These are phyloP conservation scores for Coemansia brasiliensis DNA, from an alignment of 192 early-diverging fungal genomes.

Conservation along the genomic window DNA sequence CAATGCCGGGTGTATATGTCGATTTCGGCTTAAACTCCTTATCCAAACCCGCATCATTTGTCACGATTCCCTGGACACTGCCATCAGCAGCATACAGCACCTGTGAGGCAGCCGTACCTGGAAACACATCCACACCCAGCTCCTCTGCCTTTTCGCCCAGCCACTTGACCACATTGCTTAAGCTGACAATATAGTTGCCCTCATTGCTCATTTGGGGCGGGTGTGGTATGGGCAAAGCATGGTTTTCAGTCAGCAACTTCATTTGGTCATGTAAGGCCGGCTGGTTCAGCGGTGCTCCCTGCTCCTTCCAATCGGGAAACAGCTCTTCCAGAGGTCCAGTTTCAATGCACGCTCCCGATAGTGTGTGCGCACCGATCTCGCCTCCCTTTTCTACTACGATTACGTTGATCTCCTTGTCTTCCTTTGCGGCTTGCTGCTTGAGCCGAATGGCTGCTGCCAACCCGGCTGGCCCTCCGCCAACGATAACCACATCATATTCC, in stretches of 20 bases:
- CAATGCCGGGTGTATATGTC: conserved; percentile 92
- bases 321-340: conserved; percentile 89
- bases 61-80: conserved; percentile 87
- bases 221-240: conserved; percentile 81
- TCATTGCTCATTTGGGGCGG: conserved; percentile 95
- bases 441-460: conserved; percentile 93
- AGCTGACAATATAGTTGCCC: conserved; percentile 96
- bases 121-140: conserved; percentile 91
- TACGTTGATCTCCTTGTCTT: conserved; percentile 81
- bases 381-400: conserved; percentile 92
- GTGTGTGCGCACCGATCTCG: conserved; percentile 92
- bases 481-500: conserved; percentile 94
- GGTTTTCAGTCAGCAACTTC: conserved; percentile 75
- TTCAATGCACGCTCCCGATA: conserved; percentile 95
- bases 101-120: conserved; percentile 88
- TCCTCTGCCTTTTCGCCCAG: conserved; percentile 96
- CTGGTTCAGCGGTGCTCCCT: conserved; percentile 87
- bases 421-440: conserved; percentile 84
- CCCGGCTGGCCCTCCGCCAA: conserved; percentile 93
- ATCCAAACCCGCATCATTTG: conserved; percentile 93
- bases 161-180: conserved; percentile 94
- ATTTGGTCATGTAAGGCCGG: conserved; percentile 84
- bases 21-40: conserved; percentile 87
- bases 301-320: conserved; percentile 97
- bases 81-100: conserved; percentile 92